These are phyloP conservation scores for Saccharomyces hybrid DNA, from an alignment of 1,139 yeast genomes.

Conservation along the genomic window DNA sequence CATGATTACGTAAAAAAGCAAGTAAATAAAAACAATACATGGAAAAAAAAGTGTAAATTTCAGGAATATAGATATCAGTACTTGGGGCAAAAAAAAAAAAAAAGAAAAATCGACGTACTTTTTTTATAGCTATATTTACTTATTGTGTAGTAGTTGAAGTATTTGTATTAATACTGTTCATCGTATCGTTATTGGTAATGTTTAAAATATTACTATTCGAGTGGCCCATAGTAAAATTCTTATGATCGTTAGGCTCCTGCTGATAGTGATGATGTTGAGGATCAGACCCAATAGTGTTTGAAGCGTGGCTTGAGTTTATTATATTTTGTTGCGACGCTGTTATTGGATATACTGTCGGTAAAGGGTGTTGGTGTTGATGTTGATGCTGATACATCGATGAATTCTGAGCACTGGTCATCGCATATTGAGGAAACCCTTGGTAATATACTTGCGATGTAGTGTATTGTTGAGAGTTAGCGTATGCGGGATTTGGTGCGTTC, in stretches of 20 bases:
- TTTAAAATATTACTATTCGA: background rate
- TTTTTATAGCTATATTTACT: background rate
- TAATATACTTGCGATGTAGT: background rate
- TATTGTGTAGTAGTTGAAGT: background rate
- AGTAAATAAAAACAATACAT: background rate
- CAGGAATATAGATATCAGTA: background rate
- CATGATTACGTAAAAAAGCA: background rate
- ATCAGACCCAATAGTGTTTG: background rate
- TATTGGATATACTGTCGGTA: too few relatives aligned
- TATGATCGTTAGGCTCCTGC: background rate
- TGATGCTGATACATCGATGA: slow-evolving; percentile 9
- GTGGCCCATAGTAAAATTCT: background rate
- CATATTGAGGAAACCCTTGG: background rate
- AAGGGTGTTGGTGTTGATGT: too few relatives aligned
- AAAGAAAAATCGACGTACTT: background rate
- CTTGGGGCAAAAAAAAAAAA: background rate
- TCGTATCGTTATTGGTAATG: background rate
- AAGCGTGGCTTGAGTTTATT: background rate
- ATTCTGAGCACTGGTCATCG: background rate
- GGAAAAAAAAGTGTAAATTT: background rate
- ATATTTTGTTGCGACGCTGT: background rate
- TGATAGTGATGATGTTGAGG: background rate
- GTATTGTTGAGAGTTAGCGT: background rate
- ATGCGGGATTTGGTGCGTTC: background rate
- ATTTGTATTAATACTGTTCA: background rate